These are phyloP conservation scores for Panicum miliaceum DNA, from an alignment of 176 grass and related monocot genomes.

Conservation along the genomic window DNA sequence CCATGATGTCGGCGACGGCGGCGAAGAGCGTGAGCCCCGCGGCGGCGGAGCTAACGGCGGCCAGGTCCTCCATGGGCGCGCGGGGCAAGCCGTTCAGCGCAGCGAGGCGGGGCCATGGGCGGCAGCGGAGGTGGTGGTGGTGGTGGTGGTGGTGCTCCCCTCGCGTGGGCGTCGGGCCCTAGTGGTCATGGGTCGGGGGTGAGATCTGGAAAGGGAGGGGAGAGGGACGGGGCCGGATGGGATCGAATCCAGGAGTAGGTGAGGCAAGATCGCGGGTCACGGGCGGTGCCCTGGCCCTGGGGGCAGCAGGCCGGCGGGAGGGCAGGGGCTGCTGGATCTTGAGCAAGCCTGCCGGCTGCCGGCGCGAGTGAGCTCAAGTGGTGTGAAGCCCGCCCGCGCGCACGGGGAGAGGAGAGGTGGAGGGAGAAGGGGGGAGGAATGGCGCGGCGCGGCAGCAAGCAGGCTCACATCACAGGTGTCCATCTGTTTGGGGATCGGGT, in stretches of 20 bases:
- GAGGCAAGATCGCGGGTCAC: conserved; percentile 39
- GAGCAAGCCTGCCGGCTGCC: neutral
- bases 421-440: neutral
- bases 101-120: neutral
- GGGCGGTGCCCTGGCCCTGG: conserved; percentile 38
- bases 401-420: neutral
- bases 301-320: neutral
- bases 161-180: neutral
- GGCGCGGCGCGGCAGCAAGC: neutral
- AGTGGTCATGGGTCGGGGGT: conserved; percentile 23
- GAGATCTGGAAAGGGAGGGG: neutral
- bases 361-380: neutral
- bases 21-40: conserved; percentile 28
- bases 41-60: conserved; percentile 23
- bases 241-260: conserved; percentile 47
- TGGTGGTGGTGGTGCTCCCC: neutral
- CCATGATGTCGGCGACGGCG: conserved; percentile 32
- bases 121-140: neutral
- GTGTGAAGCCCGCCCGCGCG: neutral
- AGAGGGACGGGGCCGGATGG: neutral
- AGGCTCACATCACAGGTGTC: neutral
- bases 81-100: neutral
- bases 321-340: neutral
- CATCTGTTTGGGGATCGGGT: neutral
- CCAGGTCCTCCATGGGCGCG: conserved; percentile 9